Base-by-base conservation (phyloP, 2,329 filamentous ascomycete species). In the Diaporthe sp. region DNA sequence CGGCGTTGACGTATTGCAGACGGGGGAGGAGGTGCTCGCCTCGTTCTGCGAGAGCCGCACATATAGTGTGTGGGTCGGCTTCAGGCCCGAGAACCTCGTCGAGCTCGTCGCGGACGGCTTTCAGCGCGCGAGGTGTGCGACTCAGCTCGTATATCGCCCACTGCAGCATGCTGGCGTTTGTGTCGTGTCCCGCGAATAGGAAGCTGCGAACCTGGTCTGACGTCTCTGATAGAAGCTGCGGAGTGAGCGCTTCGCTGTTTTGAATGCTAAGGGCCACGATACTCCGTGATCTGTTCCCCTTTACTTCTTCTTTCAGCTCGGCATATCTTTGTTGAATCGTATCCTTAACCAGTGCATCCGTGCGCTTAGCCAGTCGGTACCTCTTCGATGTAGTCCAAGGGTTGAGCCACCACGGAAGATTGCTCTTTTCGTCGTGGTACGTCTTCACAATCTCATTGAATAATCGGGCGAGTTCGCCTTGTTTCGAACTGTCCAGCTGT, bases 171-270 rank as follows among this genome's bases (percentile, higher is more conserved):
- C 81, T 83, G 44, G 81, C 82, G 2, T 83, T 85, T 6, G 85
- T 85, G 75, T 86, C 85, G 57, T 86, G 85, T 1, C 85, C 84
- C 2, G 84, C 85, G 44, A 87, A 84, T 2, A 86, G 78, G 76
- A 87, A 86, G 0, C 81, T 82, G 73, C 83, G 84, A 39, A 86
- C 76, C 74, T 85, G 83, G 71, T 85, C 83, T 28, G 80, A 80
- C 2, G 82, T 84, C 34, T 80, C 77, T 22, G 79, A 47, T 9
- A 85, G 37, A 13, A 83, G 63, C 2, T 80, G 74, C 0, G 78
- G 74, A 20, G 80, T 81, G 12, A 85, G 75, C 0, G 72, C 39
- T 0, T 81, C 77, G 3, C 72, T 77, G 39, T 80, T 81, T 34
- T 82, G 79, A 5, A 85, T 78, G 17, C 81, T 82, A 1, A 85